Base-by-base conservation (phyloP, 2,329 filamentous ascomycete species). In the Paramyrothecium roridum region DNA sequence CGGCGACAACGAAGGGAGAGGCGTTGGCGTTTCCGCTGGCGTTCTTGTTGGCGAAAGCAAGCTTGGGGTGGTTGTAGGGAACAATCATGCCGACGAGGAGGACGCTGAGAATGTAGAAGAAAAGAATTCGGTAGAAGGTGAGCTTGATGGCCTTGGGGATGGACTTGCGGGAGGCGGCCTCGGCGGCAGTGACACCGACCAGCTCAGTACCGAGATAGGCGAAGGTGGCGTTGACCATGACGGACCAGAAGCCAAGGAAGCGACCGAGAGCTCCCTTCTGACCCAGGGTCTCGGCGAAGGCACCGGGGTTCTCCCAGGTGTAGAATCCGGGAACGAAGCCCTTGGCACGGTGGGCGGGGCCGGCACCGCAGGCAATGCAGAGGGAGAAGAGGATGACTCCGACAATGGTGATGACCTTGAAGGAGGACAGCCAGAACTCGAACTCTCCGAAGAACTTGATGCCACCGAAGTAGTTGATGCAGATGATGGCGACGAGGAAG, bases 101-200 rank as follows among this genome's bases (percentile, higher is more conserved):
- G 33, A 91, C 86, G 23, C 82, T 85, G 57, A 90, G 71, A 62
- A 85, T 79, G 76, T 92, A 92, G 77, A 93, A 93, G 73, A 91
- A 75, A 59, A 90, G 72, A 68, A 92, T 91, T 52, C 89, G 88
- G 76, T 83, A 91, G 73, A 92, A 91, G 59, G 89, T 92, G 51
- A 91, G 80, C 69, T 86, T 88, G 77, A 92, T 92, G 53, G 89
- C 89, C 57, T 86, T 84, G 8, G 90, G 90, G 58, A 93, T 86
- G 17, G 86, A 89, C 70, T 83, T 84, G 67, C 89, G 85, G 1
- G 90, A 90, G 73, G 92, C 92, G 0, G 89, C 88, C 72, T 92
- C 88, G 53, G 87, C 89, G 34, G 91, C 88, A 0, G 89, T 92
- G 16, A 92, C 87, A 73, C 88, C 89, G 52, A 91, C 86, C 47